A percentile compares a stretch with the other conserved stretches of the same genome.
These are phyloP conservation scores for Mycosarcoma maydis DNA, from an alignment of 1,284 basidiomycete genomes.

Conservation along the genomic window DNA sequence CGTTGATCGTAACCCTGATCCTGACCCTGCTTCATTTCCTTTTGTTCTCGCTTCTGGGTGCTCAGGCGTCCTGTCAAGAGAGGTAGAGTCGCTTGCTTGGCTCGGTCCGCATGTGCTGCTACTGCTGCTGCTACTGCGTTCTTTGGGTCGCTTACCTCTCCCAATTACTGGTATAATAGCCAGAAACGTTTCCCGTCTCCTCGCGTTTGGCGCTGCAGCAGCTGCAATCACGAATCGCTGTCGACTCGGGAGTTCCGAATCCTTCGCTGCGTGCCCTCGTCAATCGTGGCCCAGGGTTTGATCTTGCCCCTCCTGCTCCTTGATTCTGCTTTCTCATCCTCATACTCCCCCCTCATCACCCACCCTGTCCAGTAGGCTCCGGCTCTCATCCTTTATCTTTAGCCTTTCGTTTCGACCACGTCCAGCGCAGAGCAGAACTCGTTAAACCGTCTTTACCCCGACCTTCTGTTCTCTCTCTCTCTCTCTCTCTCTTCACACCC, in stretches of 20 bases:
- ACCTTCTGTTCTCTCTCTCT: not conserved
- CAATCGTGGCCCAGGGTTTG: no score
- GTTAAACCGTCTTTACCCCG: constrained; percentile 7
- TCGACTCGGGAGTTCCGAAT: constrained; percentile 33
- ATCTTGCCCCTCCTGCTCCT: not conserved
- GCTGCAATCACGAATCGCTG: not conserved
- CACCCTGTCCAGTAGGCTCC: no score
- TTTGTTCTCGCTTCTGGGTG: constrained; percentile 3
- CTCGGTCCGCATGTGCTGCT: constrained; percentile 24
- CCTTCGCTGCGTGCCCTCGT: constrained; percentile 9
- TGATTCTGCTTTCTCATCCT: not conserved
- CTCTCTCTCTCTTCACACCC: not conserved
- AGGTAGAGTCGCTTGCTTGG: constrained; percentile 9
- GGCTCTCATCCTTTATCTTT: not conserved
- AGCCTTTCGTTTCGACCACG: not conserved
- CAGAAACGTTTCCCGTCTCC: not conserved
- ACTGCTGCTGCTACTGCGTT: not conserved
- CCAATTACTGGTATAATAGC: no score
- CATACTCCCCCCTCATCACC: not conserved
- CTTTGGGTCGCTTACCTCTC: not conserved
- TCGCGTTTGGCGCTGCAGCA: not conserved
- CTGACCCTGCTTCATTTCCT: not conserved
- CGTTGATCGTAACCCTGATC: not conserved
- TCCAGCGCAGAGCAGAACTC: not conserved
- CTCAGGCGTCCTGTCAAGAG: not conserved